These are phyloP conservation scores for Pelagophyceae sp. DNA, from an alignment of 352 stramenopile genomes.

Conservation along the genomic window DNA sequence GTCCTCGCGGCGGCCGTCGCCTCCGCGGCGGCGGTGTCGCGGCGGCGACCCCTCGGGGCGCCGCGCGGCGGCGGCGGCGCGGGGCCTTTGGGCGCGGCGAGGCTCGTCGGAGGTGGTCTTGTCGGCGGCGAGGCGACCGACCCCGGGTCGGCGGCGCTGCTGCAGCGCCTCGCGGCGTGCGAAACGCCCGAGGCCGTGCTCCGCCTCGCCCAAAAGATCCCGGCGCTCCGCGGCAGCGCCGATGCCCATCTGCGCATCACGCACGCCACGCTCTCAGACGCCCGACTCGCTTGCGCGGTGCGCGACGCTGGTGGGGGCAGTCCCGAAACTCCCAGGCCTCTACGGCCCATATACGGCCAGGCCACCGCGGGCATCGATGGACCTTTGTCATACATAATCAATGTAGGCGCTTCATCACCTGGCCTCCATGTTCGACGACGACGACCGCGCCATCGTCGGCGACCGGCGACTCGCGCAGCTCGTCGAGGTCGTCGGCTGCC, in stretches of 20 bases:
- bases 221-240: neutral
- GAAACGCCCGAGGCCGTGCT: neutral
- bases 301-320: too few species aligned
- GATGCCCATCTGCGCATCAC: neutral
- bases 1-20: too few species aligned
- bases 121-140: neutral
- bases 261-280: neutral
- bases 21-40: too few species aligned
- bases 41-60: too few species aligned
- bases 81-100: too few species aligned
- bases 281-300: neutral
- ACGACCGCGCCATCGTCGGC: neutral
- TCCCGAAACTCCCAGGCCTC: too few species aligned
- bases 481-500: neutral
- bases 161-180: neutral
- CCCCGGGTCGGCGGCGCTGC: neutral
- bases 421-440: neutral
- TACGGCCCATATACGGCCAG: too few species aligned
- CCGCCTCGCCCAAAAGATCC: neutral
- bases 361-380: too few species aligned
- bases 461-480: neutral
- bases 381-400: too few species aligned
- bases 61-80: too few species aligned
- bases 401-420: neutral
- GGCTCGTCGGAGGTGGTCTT: too few species aligned